phyloP scores from a whole-genome alignment of 2,329 filamentous ascomycete genomes.

The Pyricularia pennisetigena region DNA sequence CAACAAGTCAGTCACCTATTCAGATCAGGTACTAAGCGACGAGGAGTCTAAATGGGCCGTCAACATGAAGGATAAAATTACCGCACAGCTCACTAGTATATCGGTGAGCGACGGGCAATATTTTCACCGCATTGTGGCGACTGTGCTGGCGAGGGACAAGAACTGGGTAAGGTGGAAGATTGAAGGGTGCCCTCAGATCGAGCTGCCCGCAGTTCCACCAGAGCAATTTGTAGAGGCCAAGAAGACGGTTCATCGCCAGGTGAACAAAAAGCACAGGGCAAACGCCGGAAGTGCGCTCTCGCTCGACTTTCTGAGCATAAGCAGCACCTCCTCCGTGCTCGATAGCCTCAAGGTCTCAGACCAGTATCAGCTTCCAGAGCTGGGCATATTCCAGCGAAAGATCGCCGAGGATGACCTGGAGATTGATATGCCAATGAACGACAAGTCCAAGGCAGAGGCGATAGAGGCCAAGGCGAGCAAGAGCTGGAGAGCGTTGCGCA shows the following conservation, averaged over 20 bases:
- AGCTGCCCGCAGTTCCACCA: conserved; percentile 60
- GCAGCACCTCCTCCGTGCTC: conserved; percentile 49
- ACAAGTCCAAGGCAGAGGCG: conserved; percentile 43
- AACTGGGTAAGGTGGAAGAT: conserved; percentile 99
- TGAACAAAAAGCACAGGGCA: conserved; percentile 60
- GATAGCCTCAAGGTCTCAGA: conserved; percentile 56
- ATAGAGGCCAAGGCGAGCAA: conserved; percentile 75
- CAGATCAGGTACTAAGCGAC: conserved; percentile 62
- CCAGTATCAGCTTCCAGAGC: conserved; percentile 59
- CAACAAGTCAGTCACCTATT: conserved; percentile 84
- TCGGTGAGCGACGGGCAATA: conserved; percentile 66
- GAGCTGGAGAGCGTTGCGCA: conserved; percentile 78
- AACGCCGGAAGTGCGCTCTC: conserved; percentile 64
- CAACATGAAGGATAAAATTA: conserved; percentile 68
- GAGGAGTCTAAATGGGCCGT: conserved; percentile 86
- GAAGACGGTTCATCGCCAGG: conserved; percentile 53
- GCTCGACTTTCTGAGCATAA: conserved; percentile 68
- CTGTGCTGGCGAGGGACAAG: conserved; percentile 88
- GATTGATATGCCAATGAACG: conserved; percentile 66
- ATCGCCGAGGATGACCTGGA: conserved; percentile 79
- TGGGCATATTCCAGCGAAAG: conserved; percentile 60
- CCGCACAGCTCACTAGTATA: conserved; percentile 60
- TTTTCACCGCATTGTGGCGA: conserved; percentile 95
- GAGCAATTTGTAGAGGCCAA: conserved; percentile 62
- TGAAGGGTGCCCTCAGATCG: conserved; percentile 82